Evolutionary conservation across 2,329 filamentous ascomycete species (phyloP).

Genomic region (Remersonia thermophila): DNA sequence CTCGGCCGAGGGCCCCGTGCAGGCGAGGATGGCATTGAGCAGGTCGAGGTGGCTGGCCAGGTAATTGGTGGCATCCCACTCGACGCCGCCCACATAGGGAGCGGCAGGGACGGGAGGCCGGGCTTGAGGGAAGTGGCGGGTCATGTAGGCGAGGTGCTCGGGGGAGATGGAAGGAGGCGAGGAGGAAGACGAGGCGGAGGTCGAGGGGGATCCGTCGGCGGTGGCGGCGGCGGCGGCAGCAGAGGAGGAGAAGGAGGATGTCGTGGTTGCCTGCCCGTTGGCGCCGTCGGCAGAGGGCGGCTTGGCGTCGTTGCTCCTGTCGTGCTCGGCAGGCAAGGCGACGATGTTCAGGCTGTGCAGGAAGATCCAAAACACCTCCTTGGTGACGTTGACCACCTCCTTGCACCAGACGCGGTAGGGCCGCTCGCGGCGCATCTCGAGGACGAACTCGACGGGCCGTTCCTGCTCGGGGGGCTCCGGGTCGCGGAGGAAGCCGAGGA

Average conservation of each 20-base stretch:
- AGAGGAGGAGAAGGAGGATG: too few species aligned
- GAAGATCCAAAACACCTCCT: conserved; percentile 99
- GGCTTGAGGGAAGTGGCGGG: conserved; percentile 68
- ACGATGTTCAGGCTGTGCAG: conserved; percentile 87
- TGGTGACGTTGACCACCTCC: conserved; percentile 83
- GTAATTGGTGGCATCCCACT: conserved; percentile 98
- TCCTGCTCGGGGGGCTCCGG: conserved; percentile 63
- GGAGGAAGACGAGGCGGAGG: too few species aligned
- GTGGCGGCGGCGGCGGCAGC: conserved; percentile 5
- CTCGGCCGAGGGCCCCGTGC: conserved; percentile 48
- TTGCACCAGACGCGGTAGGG: conserved; percentile 93
- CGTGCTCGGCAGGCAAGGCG: conserved; percentile 37
- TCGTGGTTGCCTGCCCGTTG: too few species aligned
- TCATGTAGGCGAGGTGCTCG: conserved; percentile 43
- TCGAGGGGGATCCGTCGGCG: conserved; percentile 16
- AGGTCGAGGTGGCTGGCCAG: conserved; percentile 86
- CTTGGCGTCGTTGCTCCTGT: conserved; percentile 4
- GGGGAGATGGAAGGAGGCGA: conserved; percentile 12
- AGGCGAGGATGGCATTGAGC: conserved; percentile 79
- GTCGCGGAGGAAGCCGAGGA: conserved; percentile 70
- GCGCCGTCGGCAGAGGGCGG: too few species aligned
- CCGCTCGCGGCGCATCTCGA: conserved; percentile 75
- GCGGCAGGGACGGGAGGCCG: conserved; percentile 85
- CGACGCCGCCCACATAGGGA: conserved; percentile 90
- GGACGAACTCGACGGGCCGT: conserved; percentile 70